phyloP scores from a whole-genome alignment of 2,329 filamentous ascomycete species.

The Microdochium paspali region DNA sequence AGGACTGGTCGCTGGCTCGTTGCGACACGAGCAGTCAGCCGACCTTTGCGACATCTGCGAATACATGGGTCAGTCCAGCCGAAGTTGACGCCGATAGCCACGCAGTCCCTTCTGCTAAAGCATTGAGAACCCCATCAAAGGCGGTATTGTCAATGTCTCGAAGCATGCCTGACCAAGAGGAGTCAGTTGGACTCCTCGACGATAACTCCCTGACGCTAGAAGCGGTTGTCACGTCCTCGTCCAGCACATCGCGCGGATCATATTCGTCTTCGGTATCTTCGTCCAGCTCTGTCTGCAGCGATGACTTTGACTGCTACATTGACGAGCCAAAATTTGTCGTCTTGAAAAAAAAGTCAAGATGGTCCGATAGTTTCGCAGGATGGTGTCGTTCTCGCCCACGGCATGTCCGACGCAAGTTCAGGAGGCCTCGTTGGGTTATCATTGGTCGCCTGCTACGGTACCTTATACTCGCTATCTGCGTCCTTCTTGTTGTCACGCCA shows the following conservation, averaged over 20 bases:
- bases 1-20: not conserved
- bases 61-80: not conserved
- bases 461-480: constrained; percentile 14
- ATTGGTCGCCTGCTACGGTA: constrained; percentile 11
- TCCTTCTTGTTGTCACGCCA: constrained; percentile 20
- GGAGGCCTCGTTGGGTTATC: constrained; percentile 6
- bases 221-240: not conserved
- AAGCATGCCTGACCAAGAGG: not conserved
- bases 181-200: not conserved
- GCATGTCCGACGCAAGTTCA: constrained; percentile 10
- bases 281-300: not conserved
- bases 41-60: not conserved
- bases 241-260: not conserved
- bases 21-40: not conserved
- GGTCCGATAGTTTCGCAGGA: constrained; percentile 4
- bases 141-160: not conserved
- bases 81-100: not conserved
- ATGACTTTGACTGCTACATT: not conserved
- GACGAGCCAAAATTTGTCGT: not conserved
- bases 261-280: not conserved
- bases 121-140: not conserved
- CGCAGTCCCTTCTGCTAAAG: not conserved
- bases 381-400: constrained; percentile 9
- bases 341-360: not conserved
- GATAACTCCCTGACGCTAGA: not conserved